Base-by-base conservation (phyloP, 2,329 filamentous ascomycete genomes). In the Aspergillus thermomutatus region DNA sequence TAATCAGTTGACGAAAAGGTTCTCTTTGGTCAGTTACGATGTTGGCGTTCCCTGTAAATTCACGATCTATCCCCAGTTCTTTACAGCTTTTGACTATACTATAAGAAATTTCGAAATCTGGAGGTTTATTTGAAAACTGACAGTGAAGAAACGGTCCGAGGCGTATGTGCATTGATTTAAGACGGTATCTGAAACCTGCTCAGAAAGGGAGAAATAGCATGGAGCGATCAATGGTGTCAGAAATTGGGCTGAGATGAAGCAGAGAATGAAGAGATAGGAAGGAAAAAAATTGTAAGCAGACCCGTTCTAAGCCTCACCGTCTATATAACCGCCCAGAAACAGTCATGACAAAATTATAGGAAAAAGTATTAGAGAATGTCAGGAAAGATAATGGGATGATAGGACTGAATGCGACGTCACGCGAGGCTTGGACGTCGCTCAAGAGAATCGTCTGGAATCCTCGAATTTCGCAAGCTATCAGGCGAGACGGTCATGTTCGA, bases 401-500 rank as follows among this genome's bases (percentile, higher is more conserved):
- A 6, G 25, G 25, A 26, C 25, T 26, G 25, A 26, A 26, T 5
- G 11, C 11, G 31, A 17, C 11, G 31, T 34, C 31, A 34, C 31
- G 5, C 31, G 31, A n/a, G 14, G 31, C 31, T 17, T 34, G 14
- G 31, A 14, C 11, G 43, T 14, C 23, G 3, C 10, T 46, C 19
- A 26, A 21, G 11, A 26, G 43, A 23, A 23, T 25, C 11, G 1
- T 23, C 3, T 41, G 2, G 10, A 9, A 21, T 3, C 6, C 10
- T 25, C 7, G 11, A 25, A 25, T 11, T 23, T 21, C 3, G 6
- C 10, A 14, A 17, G 43, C 1, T 14, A 25, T 66, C 53, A 75
- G 27, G 72, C 72, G 43, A 74, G 61, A 55, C 71, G 66, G 41
- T 73, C 65, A 56, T 70, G 71, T 31, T 66, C 67, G 5, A 64